Evolutionary conservation across 768 basidiomycete genomes (phyloP), one percentile per base, ranked within the genome.

Genomic region (Cytidiella melzeri): DNA sequence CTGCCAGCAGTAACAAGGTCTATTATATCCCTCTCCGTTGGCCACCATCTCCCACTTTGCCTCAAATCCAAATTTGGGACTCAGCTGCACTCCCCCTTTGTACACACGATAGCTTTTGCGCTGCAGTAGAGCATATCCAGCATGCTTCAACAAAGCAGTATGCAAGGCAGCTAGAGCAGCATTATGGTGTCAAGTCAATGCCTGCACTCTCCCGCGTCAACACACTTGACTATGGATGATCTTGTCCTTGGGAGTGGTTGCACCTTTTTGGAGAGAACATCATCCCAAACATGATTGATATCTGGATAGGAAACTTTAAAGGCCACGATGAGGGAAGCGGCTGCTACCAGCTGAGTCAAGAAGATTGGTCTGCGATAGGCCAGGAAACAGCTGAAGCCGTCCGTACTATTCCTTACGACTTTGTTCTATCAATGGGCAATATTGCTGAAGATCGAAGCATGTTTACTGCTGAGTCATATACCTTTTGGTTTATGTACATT

Each of bases 401-500:
- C 7, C 9, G 13, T 7, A 12, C 9, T 13, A 45, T 45, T 28
- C 43, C 43, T 10, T 25, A 9, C 9, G 24, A 9, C 26, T 45
- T 45, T 45, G 43, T 45, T 9, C 19, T 12, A 12, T 9, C 20
- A 7, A 7, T 45, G 12, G 43, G 43, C 12, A 45, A 45, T 45
- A 20, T 45, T 25, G 43, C 43, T 7, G 21, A 45, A 28, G 26
- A 28, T 26, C 12, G 26, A 7, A 28, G 21, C 21, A 45, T 26
- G 7, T 45, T 7, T 10, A 45, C 43, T 12, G 43, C 43, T 13
- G 43, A 45, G 28, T 45, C 43, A 7, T 45, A 28, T 15, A 26
- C 43, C 19, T 45, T 45, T 20, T 45, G 43, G 43, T 45, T 45
- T 26, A 45, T 45, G 43, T 45, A 45, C 28, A 9, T 45, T 26